Conservation (phyloP, 441 rosid genomes). For the Populus hybrid region DNA sequence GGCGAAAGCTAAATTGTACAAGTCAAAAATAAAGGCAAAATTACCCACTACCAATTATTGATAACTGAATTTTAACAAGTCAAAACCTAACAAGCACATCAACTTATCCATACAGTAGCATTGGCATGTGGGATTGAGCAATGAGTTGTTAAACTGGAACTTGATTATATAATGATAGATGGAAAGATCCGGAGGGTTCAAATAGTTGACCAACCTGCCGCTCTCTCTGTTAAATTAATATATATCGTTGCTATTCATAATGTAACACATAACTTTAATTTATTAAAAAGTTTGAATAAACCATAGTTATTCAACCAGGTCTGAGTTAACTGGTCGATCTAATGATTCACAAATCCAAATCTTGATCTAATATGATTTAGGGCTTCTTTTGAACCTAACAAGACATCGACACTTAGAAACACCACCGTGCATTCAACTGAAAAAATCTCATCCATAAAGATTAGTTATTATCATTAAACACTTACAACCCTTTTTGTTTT, state of each 20-base stretch:
- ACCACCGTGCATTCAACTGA: too few species aligned
- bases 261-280: too few species aligned
- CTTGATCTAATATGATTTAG: too few species aligned
- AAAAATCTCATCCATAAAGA: rapidly evolving
- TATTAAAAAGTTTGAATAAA: too few species aligned
- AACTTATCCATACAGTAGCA: neutral
- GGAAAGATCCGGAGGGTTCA: neutral
- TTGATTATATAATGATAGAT: neutral
- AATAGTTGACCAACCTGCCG: neutral
- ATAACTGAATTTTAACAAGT: neutral
- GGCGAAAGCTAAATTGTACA: neutral
- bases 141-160: neutral
- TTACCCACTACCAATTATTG: neutral
- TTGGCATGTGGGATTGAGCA: neutral
- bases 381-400: rapidly evolving
- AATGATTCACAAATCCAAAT: too few species aligned
- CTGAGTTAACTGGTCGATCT: too few species aligned
- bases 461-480: too few species aligned
- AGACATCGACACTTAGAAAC: too few species aligned
- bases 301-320: too few species aligned
- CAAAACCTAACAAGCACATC: neutral
- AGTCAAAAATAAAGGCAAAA: neutral
- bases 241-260: too few species aligned
- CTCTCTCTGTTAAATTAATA: neutral
- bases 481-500: too few species aligned